These are phyloP conservation scores for Rosellinia necatrix DNA, from an alignment of 2,329 filamentous ascomycete species.

Conservation along the genomic window DNA sequence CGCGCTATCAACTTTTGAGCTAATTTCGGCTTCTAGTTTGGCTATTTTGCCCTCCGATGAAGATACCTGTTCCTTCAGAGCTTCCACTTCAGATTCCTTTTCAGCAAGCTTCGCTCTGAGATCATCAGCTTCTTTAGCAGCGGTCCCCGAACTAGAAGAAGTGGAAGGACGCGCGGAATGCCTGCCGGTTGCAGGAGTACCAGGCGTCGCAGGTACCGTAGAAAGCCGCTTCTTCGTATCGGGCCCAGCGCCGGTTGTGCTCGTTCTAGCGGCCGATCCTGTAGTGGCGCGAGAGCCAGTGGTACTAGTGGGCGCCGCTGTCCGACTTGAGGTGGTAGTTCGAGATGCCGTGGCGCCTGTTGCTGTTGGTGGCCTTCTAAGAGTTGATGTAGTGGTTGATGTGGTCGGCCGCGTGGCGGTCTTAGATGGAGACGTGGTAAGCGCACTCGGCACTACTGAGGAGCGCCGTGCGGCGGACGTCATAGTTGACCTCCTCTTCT, in stretches of 20 bases:
- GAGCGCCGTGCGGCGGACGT: conserved; percentile 49
- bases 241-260: conserved; percentile 46
- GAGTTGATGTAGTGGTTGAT: conserved; percentile 40
- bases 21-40: conserved; percentile 57
- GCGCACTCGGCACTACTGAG: conserved; percentile 49
- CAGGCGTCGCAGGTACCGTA: conserved; percentile 47
- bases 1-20: conserved; percentile 45
- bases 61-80: conserved; percentile 61
- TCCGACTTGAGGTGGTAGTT: conserved; percentile 43
- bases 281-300: conserved; percentile 34
- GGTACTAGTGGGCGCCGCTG: conserved; percentile 45
- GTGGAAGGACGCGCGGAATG: conserved; percentile 50
- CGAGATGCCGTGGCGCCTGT: conserved; percentile 39
- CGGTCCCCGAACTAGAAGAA: conserved; percentile 45
- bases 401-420: conserved; percentile 44
- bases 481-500: conserved; percentile 50
- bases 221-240: conserved; percentile 64
- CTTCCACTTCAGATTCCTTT: conserved; percentile 61
- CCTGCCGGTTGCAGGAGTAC: conserved; percentile 44
- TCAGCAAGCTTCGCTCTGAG: conserved; percentile 63
- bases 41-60: conserved; percentile 60
- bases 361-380: conserved; percentile 38
- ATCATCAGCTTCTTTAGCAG: conserved; percentile 62
- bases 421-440: conserved; percentile 40
- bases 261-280: conserved; percentile 40